Base-by-base conservation (phyloP, 495 filamentous ascomycete species). In the Penicillium waksmanii region DNA sequence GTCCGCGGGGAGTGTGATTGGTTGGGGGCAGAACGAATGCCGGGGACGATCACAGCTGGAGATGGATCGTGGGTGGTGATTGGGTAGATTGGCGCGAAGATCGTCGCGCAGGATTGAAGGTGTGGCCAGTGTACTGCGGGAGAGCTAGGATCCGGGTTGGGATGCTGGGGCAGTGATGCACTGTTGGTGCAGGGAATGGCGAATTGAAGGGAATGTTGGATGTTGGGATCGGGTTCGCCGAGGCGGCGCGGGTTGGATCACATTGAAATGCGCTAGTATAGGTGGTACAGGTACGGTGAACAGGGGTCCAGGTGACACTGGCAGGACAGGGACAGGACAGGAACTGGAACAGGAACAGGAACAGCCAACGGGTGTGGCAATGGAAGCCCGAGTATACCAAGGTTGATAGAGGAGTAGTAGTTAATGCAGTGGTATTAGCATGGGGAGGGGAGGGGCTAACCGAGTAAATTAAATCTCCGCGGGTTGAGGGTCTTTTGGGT, bases 11-110 rank as follows among this genome's bases (percentile, higher is more conserved):
- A 38, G 10, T 56, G 17, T 56, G 13, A 70, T 70, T 70, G 66
- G 68, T 25, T 18, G 25, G 11, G 19, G 38, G 53, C 23, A 21
- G 31, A 47, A 57, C 63, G 56, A 68, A 66, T 70, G 59, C 51
- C n/a, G 47, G 52, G 36, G 50, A 18, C 27, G 61, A 68, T 71
- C 68, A 71, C 68, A 55, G 57, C 50, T 23, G 52, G 56, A 57
- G 51, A 27, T 46, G 51, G 23, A 23, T 36, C 58, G 5, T 5
- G 17, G 15, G 9, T 17, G 23, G 21, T 64, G 63, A 71, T 71
- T 71, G 68, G 68, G 18, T 10, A 27, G 25, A 19, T 66, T 70
- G 55, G 55, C 64, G 66, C 66, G 63, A 53, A 51, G 49, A 33
- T 53, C 34, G 38, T 34, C 53, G 23, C 12, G 55, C 21, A 35